Evolutionary conservation across 176 grass and related monocot genomes (phyloP).

Genomic region (Hsuehochloa calcarea): DNA sequence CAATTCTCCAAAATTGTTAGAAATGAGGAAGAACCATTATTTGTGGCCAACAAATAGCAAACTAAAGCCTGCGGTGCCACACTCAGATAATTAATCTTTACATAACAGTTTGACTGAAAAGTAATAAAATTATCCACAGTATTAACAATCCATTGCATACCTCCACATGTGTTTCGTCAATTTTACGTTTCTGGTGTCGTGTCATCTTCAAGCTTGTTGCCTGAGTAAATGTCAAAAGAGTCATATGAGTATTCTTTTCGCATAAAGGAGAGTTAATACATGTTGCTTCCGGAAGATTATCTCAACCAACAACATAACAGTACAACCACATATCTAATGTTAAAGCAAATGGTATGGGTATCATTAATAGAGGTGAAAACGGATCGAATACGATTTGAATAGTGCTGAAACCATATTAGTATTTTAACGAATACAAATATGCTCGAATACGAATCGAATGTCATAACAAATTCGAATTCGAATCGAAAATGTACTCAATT

Average conservation of each 20-base stretch:
- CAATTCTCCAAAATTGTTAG: neutral
- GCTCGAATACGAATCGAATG: too few species aligned
- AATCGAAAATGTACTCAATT: too few species aligned
- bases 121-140: conserved; percentile 6
- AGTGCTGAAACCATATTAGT: too few species aligned
- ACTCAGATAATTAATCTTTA: conserved; percentile 25
- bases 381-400: too few species aligned
- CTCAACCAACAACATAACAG: neutral
- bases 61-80: neutral
- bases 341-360: neutral
- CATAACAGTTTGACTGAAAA: neutral
- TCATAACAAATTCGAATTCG: too few species aligned
- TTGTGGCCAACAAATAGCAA: neutral
- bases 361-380: neutral
- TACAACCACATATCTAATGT: neutral
- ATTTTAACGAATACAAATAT: too few species aligned
- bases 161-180: conserved; percentile 98
- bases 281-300: neutral
- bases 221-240: conserved; percentile 49
- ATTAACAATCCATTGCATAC: conserved; percentile 47
- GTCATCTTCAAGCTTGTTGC: conserved; percentile 99
- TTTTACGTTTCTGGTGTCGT: conserved; percentile 91
- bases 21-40: neutral
- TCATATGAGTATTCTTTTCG: neutral
- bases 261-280: neutral